Evolutionary conservation across 306 rosid genomes (phyloP).

Genomic region (Prunus fruticosa): DNA sequence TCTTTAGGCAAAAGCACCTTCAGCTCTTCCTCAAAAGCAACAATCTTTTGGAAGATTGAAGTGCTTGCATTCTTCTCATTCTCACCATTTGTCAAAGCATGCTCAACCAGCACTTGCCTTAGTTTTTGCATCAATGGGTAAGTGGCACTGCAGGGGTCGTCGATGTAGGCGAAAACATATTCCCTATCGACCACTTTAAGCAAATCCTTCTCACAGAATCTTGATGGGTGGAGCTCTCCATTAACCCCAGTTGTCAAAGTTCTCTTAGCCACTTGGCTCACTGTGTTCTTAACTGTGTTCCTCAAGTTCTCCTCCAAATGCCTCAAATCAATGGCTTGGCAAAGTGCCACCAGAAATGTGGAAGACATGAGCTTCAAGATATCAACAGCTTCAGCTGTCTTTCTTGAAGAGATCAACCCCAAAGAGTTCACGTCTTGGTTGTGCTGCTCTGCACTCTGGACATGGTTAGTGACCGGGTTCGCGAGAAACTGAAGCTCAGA

Average conservation of each 20-base stretch:
- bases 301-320: slow-evolving; percentile 88
- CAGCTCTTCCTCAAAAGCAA: slow-evolving; percentile 69
- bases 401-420: slow-evolving; percentile 78
- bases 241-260: slow-evolving; percentile 58
- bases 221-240: slow-evolving; percentile 82
- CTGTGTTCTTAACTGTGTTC: slow-evolving; percentile 55
- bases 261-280: slow-evolving; percentile 77
- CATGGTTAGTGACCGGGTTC: slow-evolving; percentile 85
- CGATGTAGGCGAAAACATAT: slow-evolving; percentile 57
- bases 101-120: slow-evolving; percentile 71
- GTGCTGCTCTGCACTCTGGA: slow-evolving; percentile 91
- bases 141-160: slow-evolving; percentile 69
- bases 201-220: slow-evolving; percentile 80
- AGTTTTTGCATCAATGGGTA: slow-evolving; percentile 89
- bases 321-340: slow-evolving; percentile 89
- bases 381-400: slow-evolving; percentile 72
- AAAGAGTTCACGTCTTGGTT: slow-evolving; percentile 92
- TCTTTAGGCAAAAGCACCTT: slow-evolving; percentile 66
- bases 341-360: slow-evolving; percentile 68
- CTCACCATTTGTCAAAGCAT: slow-evolving; percentile 59
- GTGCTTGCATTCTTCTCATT: slow-evolving; percentile 55
- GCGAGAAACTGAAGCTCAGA: slow-evolving; percentile 83
- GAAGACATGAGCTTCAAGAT: slow-evolving; percentile 84
- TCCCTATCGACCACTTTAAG: slow-evolving; percentile 79
- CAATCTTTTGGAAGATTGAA: slow-evolving; percentile 83